Conservation (phyloP, 192 early-diverging fungal genomes). For the Lunasporangiospora selenospora region DNA sequence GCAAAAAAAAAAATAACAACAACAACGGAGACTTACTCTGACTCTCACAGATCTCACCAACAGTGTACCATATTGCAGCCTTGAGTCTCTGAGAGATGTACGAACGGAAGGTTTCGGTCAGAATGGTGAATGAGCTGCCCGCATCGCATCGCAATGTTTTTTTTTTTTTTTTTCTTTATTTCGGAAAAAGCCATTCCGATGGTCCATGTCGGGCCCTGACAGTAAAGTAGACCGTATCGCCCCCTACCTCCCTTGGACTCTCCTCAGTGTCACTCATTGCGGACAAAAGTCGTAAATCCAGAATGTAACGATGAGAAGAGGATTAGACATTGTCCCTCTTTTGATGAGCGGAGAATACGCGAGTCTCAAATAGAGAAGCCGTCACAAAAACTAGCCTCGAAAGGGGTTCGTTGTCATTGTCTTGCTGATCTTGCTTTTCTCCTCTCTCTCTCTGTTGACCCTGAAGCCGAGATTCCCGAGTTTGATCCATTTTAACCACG, state of each 20-base stretch:
- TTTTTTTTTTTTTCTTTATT: not conserved
- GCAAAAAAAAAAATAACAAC: too few species aligned
- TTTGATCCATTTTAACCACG: too few species aligned
- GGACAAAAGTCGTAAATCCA: not conserved
- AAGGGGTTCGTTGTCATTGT: too few species aligned
- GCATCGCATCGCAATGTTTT: not conserved
- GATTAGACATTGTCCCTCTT: too few species aligned
- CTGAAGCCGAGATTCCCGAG: too few species aligned
- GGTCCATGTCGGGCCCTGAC: not conserved
- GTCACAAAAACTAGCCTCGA: too few species aligned
- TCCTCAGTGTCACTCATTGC: constrained; percentile 34
- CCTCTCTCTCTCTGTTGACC: too few species aligned
- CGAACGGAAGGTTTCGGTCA: not conserved
- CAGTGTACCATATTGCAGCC: constrained; percentile 50
- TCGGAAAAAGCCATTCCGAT: not conserved
- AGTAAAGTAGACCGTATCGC: too few species aligned
- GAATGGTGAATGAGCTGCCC: not conserved
- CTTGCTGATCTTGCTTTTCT: too few species aligned
- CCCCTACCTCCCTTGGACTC: constrained; percentile 27
- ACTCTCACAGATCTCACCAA: constrained; percentile 46
- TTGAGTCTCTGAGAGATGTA: constrained; percentile 37
- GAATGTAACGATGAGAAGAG: not conserved
- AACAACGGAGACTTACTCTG: constrained; percentile 39
- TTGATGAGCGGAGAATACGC: too few species aligned
- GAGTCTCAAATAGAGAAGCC: too few species aligned